phyloP scores from a whole-genome alignment of 305 asterid species.

The Fraxinus albicans region DNA sequence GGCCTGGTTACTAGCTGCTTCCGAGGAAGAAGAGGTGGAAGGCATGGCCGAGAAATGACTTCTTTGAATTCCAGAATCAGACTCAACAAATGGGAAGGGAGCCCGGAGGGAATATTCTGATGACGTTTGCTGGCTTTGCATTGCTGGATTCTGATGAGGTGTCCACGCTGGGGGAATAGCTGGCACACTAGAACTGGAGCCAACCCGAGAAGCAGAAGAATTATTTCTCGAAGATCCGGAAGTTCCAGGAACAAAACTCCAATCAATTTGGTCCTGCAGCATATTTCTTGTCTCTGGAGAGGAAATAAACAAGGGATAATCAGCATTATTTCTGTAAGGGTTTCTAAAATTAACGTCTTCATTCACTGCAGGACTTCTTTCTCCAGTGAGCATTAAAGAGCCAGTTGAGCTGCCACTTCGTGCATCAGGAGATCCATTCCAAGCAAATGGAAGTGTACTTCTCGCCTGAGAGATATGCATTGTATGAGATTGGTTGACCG shows the following conservation, averaged over 20 bases:
- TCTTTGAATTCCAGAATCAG: conserved; percentile 59
- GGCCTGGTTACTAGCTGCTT: conserved; percentile 42
- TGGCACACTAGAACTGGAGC: conserved; percentile 38
- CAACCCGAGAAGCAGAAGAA: conserved; percentile 44
- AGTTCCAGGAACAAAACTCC: conserved; percentile 62
- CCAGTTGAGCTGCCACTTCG: conserved; percentile 45
- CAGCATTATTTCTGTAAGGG: conserved; percentile 46
- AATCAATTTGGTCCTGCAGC: conserved; percentile 54
- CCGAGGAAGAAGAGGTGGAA: conserved; percentile 49
- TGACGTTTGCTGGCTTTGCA: conserved; percentile 42
- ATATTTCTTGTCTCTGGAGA: conserved; percentile 49
- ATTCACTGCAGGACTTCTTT: conserved; percentile 35
- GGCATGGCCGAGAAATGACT: conserved; percentile 46
- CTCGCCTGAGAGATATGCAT: conserved; percentile 46
- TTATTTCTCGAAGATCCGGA: conserved; percentile 45
- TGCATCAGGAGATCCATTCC: conserved; percentile 49
- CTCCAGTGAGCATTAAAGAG: conserved; percentile 42
- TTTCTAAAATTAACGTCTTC: conserved; percentile 47
- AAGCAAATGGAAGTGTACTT: conserved; percentile 43
- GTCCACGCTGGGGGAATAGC: conserved; percentile 44
- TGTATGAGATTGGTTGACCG: conserved; percentile 41
- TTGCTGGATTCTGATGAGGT: conserved; percentile 47
- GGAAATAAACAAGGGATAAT: conserved; percentile 42
- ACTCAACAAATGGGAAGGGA: conserved; percentile 44
- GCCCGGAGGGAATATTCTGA: conserved; percentile 53